Conservation (phyloP, 1,139 yeast genomes). For the Saccharomycopsis hybrid region DNA sequence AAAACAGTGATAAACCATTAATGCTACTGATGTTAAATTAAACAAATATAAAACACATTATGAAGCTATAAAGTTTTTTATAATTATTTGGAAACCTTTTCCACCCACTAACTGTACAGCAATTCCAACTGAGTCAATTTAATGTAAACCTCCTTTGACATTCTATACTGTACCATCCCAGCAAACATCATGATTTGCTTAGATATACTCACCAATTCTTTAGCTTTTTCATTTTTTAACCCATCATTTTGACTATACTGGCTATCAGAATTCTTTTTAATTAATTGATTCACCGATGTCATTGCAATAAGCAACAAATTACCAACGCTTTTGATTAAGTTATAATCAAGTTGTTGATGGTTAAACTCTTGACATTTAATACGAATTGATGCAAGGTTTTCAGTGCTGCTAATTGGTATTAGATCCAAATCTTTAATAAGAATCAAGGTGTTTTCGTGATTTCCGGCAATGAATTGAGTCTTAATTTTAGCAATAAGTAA, state of each 20-base stretch:
- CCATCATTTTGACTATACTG: constrained; percentile 37
- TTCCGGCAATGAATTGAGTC: constrained; percentile 47
- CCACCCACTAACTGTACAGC: not conserved
- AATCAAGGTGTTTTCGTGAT: constrained; percentile 57
- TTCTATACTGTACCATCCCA: constrained; percentile 90
- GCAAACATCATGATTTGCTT: constrained; percentile 91
- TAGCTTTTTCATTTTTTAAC: constrained; percentile 49
- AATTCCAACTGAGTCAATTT: constrained; percentile 64
- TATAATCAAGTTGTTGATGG: constrained; percentile 47
- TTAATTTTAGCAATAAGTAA: constrained; percentile 65
- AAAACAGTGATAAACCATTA: too few relatives aligned
- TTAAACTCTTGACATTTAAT: constrained; percentile 51
- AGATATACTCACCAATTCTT: constrained; percentile 58
- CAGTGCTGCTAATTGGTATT: constrained; percentile 50
- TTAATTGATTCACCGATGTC: constrained; percentile 59
- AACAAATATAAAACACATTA: too few relatives aligned
- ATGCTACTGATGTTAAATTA: too few relatives aligned
- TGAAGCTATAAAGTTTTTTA: too few relatives aligned
- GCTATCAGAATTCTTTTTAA: constrained; percentile 41
- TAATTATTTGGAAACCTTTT: too few relatives aligned
- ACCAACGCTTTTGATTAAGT: constrained; percentile 75
- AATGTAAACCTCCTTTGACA: constrained; percentile 89
- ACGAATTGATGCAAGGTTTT: constrained; percentile 44
- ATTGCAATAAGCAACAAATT: constrained; percentile 72
- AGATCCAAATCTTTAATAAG: constrained; percentile 55